Evolutionary conservation across 2,329 filamentous ascomycete species (phyloP).

Genomic region (Metarhizium guizhouense): DNA sequence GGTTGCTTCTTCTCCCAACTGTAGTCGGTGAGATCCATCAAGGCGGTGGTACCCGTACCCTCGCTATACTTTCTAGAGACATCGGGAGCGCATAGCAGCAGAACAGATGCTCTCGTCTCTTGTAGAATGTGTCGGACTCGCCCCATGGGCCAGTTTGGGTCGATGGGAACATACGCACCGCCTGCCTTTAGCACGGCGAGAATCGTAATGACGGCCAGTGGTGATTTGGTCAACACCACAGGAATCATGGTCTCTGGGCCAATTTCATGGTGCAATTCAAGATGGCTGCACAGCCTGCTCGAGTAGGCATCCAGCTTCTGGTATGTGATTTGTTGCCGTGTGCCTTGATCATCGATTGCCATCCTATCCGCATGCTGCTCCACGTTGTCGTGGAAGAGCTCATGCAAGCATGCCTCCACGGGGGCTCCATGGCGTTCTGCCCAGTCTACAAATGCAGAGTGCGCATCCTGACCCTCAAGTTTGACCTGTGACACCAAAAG

Average conservation of each 20-base stretch:
- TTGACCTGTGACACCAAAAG: too few species aligned
- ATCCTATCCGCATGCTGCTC: background rate
- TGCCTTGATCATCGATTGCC: background rate
- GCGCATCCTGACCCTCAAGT: too few species aligned
- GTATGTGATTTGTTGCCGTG: conserved; percentile 10
- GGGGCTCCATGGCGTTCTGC: background rate
- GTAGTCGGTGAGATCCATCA: too few species aligned
- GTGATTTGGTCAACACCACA: conserved; percentile 11
- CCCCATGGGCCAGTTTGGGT: background rate
- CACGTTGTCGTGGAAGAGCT: background rate
- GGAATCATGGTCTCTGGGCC: conserved; percentile 11
- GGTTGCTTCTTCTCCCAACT: too few species aligned
- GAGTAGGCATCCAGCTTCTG: conserved; percentile 9
- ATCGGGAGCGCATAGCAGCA: background rate
- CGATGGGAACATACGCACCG: conserved; percentile 1
- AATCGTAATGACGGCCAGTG: conserved; percentile 8
- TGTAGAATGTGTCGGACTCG: background rate
- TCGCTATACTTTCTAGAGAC: background rate
- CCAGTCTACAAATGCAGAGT: background rate
- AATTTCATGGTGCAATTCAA: conserved; percentile 12
- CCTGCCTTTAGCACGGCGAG: conserved; percentile 8
- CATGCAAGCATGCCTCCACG: background rate
- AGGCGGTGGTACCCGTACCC: background rate
- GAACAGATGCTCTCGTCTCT: background rate
- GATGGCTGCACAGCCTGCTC: background rate